Percentiles rank a stretch among this genome's conserved stretches.
Conservation (phyloP, 805 yeast species). For the Jamesozyma gamospora region DNA sequence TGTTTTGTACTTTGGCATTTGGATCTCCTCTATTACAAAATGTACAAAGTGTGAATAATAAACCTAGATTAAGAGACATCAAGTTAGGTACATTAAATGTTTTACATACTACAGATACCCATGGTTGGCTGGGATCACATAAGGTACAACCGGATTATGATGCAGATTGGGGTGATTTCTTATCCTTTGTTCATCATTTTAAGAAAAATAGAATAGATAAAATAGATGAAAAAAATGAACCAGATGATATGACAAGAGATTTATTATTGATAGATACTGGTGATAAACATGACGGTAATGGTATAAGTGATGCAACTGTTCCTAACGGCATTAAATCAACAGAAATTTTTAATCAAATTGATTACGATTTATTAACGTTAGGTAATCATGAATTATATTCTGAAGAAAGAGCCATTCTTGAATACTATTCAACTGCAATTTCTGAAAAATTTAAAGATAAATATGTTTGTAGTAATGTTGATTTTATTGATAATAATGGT, state of each 20-base stretch:
- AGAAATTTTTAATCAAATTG: conserved; percentile 49
- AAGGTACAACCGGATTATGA: conserved; percentile 62
- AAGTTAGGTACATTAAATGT: conserved; percentile 69
- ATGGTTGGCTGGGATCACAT: conserved; percentile 95
- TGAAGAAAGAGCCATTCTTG: conserved; percentile 53
- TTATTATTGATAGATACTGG: conserved; percentile 77
- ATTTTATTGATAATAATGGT: conserved; percentile 37
- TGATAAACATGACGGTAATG: conserved; percentile 92
- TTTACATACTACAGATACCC: conserved; percentile 92
- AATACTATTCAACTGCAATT: conserved; percentile 49
- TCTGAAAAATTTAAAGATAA: conserved; percentile 43
- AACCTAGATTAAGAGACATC: conserved; percentile 35
- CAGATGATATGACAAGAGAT: conserved; percentile 31
- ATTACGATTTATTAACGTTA: conserved; percentile 69
- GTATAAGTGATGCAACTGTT: conserved; percentile 65
- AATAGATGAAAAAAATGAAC: conserved; percentile 23
- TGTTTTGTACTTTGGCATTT: no score
- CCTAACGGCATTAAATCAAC: conserved; percentile 63
- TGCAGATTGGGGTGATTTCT: conserved; percentile 89
- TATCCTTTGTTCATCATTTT: conserved; percentile 54
- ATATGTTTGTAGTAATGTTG: conserved; percentile 68
- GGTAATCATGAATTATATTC: conserved; percentile 89
- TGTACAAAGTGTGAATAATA: neutral
- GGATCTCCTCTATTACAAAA: neutral
- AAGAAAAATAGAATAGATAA: conserved; percentile 21